Base-by-base conservation (phyloP, 2,329 filamentous ascomycete species). In the Ceratocystis papillata region DNA sequence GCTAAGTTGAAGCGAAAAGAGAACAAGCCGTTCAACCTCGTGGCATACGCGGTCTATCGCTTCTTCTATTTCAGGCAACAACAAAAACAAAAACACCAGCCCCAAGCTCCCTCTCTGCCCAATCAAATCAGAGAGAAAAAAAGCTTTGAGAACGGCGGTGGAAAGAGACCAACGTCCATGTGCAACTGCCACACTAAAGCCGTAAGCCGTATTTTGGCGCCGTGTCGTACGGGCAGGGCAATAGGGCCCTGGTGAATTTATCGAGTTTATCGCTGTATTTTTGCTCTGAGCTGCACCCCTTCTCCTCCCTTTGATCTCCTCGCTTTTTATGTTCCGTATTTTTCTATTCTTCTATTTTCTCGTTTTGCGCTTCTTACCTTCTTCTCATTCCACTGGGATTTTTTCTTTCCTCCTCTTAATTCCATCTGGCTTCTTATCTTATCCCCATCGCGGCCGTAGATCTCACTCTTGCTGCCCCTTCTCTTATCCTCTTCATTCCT, bases 401-500 rank as follows among this genome's bases (percentile, higher is more conserved):
- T 20, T 7, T 33, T 60, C 10, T 33, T 37, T 17, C 3, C 10
- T n/a, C 5, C 33, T 62, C 25, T 20, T 62, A 2, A 3, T 45
- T 41, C 5, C 5, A 20, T 37, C 17, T 60, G 5, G 20, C 48
- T 53, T 22, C 22, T 20, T 53, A 20, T 53, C 7, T 53, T 20
- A 22, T 22, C 22, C n/a, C n/a, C 20, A 22, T 25, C n/a, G 48
- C 25, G 48, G 8, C 20, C 48, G 22, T 25, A 20, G 12, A 53
- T 20, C 48, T 50, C n/a, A 22, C 57, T 22, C 3, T 33, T 41
- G 44, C 45, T 64, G 55, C 53, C 41, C 12, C 55, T 50, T 30
- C 12, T 64, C 48, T 55, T 33, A 20, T 44, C 37, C 37, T 48
- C 30, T 57, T 66, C 45, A 48, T 66, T 46, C 25, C 12, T n/a